Evolutionary conservation across 345 rosid genomes (phyloP).

Genomic region (Theobroma cacao): DNA sequence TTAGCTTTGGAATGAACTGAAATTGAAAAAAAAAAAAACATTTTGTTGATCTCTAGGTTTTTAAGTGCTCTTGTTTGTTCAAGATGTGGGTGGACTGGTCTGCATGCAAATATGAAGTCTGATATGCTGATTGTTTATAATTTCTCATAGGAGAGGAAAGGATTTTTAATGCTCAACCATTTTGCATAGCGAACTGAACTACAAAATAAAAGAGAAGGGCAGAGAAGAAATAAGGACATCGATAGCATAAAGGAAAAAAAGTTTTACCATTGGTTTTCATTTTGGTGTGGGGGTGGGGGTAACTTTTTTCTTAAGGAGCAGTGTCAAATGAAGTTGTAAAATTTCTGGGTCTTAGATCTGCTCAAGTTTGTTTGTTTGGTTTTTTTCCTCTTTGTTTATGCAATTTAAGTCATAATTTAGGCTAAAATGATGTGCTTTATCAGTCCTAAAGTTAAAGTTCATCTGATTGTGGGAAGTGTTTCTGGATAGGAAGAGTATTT

Average conservation of each 20-base stretch:
- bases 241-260: background rate
- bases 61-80: background rate
- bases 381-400: background rate
- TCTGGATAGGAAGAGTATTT: background rate
- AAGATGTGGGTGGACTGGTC: background rate
- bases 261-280: background rate
- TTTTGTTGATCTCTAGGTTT: background rate
- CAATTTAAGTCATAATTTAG: background rate
- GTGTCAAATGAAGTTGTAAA: background rate
- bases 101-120: background rate
- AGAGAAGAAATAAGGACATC: background rate
- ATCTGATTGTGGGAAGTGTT: background rate
- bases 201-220: background rate
- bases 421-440: conserved; percentile 1
- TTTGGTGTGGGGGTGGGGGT: background rate
- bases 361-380: no score
- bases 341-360: background rate
- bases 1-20: background rate
- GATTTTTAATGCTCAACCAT: background rate
- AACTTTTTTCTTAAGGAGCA: background rate
- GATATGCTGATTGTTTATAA: background rate
- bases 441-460: background rate
- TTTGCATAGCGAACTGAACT: background rate
- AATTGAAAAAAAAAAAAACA: background rate
- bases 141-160: background rate